Percentiles rank a stretch among this genome's conserved stretches.
These are phyloP conservation scores for Magnolia sinica DNA, from an alignment of 164 flowering plant species.

Conservation along the genomic window DNA sequence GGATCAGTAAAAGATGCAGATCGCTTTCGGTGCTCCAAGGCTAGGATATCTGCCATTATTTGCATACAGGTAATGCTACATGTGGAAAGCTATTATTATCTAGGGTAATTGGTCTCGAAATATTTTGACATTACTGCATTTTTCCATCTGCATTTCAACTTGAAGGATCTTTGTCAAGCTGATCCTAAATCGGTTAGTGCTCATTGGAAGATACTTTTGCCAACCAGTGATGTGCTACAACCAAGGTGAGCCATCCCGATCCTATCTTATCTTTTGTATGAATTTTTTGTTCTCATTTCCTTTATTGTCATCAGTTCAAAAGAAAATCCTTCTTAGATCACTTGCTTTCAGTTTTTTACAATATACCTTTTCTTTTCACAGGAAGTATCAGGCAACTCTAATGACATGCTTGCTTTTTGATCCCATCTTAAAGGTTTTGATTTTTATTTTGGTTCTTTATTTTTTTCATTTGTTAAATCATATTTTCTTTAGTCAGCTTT, in stretches of 20 bases:
- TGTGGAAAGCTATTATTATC: neutral
- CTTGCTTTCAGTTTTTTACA: neutral
- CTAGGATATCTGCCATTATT: constrained; percentile 70
- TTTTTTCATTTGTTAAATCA: neutral
- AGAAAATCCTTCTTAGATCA: neutral
- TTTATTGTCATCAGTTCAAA: neutral
- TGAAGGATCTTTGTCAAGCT: constrained; percentile 85
- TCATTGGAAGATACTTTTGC: constrained; percentile 87
- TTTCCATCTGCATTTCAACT: constrained; percentile 12
- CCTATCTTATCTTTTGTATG: constrained; percentile 2
- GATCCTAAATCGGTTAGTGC: constrained; percentile 69
- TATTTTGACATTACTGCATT: neutral
- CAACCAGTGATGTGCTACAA: constrained; percentile 73
- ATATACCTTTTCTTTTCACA: constrained; percentile 25
- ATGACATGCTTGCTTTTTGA: constrained; percentile 91
- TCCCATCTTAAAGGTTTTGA: constrained; percentile 68
- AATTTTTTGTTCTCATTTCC: too few species aligned
- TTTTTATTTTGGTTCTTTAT: constrained; percentile 2
- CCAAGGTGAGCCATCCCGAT: constrained; percentile 46
- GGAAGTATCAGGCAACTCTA: constrained; percentile 78
- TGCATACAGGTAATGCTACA: constrained; percentile 69
- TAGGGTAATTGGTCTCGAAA: neutral
- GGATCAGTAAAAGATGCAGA: constrained; percentile 39
- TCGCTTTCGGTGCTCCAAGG: constrained; percentile 47
- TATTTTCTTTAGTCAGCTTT: constrained; percentile 7